Evolutionary conservation across 768 basidiomycete species (phyloP).

Genomic region (Mycena epipterygia): DNA sequence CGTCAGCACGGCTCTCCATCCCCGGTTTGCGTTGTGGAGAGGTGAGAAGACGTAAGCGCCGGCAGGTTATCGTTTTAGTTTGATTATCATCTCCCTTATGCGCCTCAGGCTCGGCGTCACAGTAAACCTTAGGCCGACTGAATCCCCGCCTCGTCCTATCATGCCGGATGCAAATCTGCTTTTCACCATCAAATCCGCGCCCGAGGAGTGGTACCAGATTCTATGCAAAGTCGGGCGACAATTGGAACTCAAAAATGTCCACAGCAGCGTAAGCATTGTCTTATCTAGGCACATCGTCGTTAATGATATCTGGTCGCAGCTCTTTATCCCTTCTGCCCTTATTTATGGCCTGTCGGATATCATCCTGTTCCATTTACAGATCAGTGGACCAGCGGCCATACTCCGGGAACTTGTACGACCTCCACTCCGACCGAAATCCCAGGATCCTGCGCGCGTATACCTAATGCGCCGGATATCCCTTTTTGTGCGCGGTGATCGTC

Average conservation of each 20-base stretch:
- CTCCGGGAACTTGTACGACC: conserved; percentile 45
- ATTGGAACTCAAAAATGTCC: conserved; percentile 39
- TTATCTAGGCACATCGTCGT: neutral
- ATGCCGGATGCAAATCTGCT: conserved; percentile 52
- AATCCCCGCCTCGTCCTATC: conserved; percentile 53
- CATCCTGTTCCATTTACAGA: conserved; percentile 61
- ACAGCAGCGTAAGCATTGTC: conserved; percentile 52
- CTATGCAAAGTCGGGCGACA: conserved; percentile 38
- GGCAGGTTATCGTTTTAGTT: neutral
- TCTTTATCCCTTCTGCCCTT: conserved; percentile 57
- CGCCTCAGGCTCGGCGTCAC: conserved; percentile 49
- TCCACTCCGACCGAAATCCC: neutral
- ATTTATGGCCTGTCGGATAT: conserved; percentile 53
- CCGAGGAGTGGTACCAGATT: conserved; percentile 61
- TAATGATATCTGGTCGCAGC: conserved; percentile 39
- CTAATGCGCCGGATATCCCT: conserved; percentile 15
- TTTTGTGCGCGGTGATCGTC: conserved; percentile 12
- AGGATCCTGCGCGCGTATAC: conserved; percentile 11
- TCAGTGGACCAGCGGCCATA: conserved; percentile 49
- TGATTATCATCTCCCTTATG: neutral
- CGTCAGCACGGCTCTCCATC: conserved; percentile 26
- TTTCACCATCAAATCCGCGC: conserved; percentile 55
- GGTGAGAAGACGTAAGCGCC: conserved; percentile 23
- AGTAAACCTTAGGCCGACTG: conserved; percentile 50
- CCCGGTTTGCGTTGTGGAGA: conserved; percentile 23